These are phyloP conservation scores for Detonula confervacea DNA, from an alignment of 352 stramenopile genomes.

Conservation along the genomic window DNA sequence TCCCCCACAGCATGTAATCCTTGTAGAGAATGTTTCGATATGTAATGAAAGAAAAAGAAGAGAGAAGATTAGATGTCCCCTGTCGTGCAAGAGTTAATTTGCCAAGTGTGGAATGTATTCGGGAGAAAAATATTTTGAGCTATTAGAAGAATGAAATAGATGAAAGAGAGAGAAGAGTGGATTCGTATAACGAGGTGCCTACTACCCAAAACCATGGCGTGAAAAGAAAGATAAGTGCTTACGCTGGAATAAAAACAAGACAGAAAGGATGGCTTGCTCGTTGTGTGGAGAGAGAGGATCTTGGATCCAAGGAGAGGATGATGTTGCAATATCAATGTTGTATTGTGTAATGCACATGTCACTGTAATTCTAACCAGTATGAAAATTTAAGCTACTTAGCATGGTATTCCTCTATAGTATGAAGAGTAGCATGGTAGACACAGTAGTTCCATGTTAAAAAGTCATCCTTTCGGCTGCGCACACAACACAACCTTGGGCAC, in stretches of 20 bases:
- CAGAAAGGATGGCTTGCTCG: not conserved
- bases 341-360: constrained; percentile 20
- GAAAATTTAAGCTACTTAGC: constrained; percentile 7
- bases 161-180: not conserved
- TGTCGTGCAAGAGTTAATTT: not conserved
- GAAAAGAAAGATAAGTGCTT: constrained; percentile 12
- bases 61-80: constrained; percentile 2
- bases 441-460: no score
- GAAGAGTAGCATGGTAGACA: no score
- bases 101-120: not conserved
- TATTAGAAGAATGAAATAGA: constrained; percentile 17
- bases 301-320: no score
- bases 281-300: constrained; percentile 12
- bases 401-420: no score
- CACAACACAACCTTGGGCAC: no score
- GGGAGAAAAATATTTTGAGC: constrained; percentile 24
- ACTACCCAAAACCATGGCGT: not conserved
- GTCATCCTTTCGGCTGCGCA: no score
- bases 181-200: no score
- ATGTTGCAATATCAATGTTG: constrained; percentile 18
- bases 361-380: constrained; percentile 20
- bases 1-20: constrained; percentile 31
- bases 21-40: not conserved
- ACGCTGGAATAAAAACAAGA: not conserved
- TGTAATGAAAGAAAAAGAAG: constrained; percentile 8